Evolutionary conservation across 805 yeast genomes (phyloP).

Genomic region (Kluyveromyces aestuarii): DNA sequence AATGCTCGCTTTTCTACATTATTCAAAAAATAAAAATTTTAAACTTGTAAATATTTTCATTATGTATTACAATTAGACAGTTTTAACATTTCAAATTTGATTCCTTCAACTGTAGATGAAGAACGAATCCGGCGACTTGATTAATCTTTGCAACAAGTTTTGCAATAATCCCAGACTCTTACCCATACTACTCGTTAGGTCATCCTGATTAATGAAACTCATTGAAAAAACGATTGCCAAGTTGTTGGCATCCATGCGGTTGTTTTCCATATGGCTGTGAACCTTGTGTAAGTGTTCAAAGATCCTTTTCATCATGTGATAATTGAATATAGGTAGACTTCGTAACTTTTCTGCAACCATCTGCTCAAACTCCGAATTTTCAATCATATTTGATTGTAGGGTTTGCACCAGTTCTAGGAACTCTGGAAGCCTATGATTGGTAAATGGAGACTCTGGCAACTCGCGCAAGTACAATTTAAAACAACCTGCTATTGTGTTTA

Average conservation of each 20-base stretch:
- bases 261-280: conserved; percentile 53
- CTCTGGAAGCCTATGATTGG: conserved; percentile 53
- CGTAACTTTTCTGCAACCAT: conserved; percentile 26
- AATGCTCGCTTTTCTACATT: not conserved
- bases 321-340: conserved; percentile 57
- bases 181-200: conserved; percentile 37
- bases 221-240: conserved; percentile 80
- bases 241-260: conserved; percentile 84
- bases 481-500: conserved; percentile 82
- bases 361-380: conserved; percentile 17
- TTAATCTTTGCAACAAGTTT: conserved; percentile 40
- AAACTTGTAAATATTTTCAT: conserved; percentile 3
- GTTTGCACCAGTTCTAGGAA: conserved; percentile 34
- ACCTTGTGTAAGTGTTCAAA: conserved; percentile 63
- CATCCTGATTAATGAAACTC: conserved; percentile 44
- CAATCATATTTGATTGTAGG: conserved; percentile 14
- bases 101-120: conserved; percentile 10
- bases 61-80: not conserved
- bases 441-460: conserved; percentile 73
- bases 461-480: conserved; percentile 79
- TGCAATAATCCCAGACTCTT: conserved; percentile 46
- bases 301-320: conserved; percentile 55
- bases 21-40: not conserved
- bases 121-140: conserved; percentile 31
- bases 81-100: not conserved